phyloP scores from a whole-genome alignment of 1,139 yeast genomes.

The Pichia norvegensis region DNA sequence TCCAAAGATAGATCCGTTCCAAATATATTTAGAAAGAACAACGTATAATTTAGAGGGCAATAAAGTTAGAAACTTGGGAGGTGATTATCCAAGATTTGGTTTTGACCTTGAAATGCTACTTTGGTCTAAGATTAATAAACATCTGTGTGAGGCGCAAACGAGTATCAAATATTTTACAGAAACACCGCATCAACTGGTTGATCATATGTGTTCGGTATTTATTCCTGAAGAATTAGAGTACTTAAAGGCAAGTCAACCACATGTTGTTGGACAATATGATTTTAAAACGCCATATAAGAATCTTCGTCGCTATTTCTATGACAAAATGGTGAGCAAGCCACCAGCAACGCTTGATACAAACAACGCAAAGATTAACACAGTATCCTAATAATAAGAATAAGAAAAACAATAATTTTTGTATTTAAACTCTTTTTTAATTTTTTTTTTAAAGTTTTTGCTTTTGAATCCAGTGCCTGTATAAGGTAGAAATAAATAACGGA shows the following conservation, averaged over 20 bases:
- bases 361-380: background rate
- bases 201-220: slow-evolving; percentile 18
- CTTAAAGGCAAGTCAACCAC: slow-evolving; percentile 7
- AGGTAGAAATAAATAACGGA: background rate
- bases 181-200: slow-evolving; percentile 9
- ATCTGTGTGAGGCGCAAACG: slow-evolving; percentile 20
- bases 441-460: no score
- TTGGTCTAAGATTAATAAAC: slow-evolving; percentile 25
- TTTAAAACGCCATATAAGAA: background rate
- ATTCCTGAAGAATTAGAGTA: slow-evolving; percentile 21
- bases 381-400: no score
- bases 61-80: slow-evolving; percentile 24
- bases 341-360: background rate
- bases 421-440: no score
- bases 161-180: slow-evolving; percentile 17
- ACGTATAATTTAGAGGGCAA: slow-evolving; percentile 20
- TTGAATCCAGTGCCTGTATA: no score
- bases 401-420: no score
- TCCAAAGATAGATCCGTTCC: slow-evolving; percentile 32
- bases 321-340: background rate
- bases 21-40: slow-evolving; percentile 16
- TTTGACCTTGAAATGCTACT: slow-evolving; percentile 24
- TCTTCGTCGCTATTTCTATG: background rate
- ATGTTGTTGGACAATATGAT: slow-evolving; percentile 4
- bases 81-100: slow-evolving; percentile 22